These are phyloP conservation scores for Picea sitchensis DNA, from an alignment of 75 land plant species.

Conservation along the genomic window DNA sequence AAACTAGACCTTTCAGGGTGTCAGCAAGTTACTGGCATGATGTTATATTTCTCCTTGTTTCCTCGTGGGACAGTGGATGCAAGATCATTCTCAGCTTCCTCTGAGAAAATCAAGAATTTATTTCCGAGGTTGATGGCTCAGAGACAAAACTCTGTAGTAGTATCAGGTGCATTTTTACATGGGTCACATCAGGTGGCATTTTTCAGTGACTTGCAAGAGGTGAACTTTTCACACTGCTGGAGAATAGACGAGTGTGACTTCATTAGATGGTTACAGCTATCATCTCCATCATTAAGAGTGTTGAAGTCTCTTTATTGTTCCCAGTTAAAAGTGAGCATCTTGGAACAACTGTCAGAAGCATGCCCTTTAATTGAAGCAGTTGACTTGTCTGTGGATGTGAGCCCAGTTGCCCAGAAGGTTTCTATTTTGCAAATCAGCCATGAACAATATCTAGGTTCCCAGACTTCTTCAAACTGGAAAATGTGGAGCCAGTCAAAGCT, in stretches of 20 bases:
- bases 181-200: conserved; percentile 9
- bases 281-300: conserved; percentile 38
- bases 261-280: conserved; percentile 27
- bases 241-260: conserved; percentile 27
- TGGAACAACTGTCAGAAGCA: conserved; percentile 20
- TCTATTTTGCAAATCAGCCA: conserved; percentile 23
- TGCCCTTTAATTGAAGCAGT: conserved; percentile 29
- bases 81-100: neutral
- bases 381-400: conserved; percentile 36
- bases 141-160: neutral
- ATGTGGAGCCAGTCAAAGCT: neutral
- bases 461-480: conserved; percentile 1
- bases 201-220: conserved; percentile 33
- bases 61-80: neutral
- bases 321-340: conserved; percentile 19
- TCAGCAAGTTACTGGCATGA: conserved; percentile 27
- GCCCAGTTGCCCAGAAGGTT: conserved; percentile 25
- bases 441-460: conserved; percentile 1
- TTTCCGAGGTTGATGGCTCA: neutral
- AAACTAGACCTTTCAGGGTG: conserved; percentile 42
- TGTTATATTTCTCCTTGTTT: conserved; percentile 26
- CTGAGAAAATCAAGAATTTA: neutral
- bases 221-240: conserved; percentile 40
- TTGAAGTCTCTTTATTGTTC: conserved; percentile 29
- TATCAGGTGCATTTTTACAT: neutral